phyloP scores from a whole-genome alignment of 1,139 yeast genomes.

The Geotrichum klebahnii region DNA sequence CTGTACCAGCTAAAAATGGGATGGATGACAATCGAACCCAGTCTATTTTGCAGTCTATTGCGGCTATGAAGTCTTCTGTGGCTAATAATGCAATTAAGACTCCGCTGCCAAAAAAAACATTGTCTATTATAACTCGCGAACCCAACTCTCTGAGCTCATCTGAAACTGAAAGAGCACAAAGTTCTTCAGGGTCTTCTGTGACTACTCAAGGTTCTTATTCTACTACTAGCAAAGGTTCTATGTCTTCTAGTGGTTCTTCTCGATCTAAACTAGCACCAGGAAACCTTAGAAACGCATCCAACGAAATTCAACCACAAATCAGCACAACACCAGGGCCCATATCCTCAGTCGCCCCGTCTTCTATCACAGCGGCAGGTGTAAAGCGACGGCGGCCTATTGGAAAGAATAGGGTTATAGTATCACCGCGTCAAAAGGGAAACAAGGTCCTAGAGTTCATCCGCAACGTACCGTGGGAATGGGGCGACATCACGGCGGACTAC shows the following conservation, averaged over 20 bases:
- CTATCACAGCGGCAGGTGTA: slow-evolving; percentile 5
- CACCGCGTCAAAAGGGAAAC: slow-evolving; percentile 56
- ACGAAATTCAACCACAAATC: not conserved
- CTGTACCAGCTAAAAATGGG: not conserved
- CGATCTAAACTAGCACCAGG: slow-evolving; percentile 10
- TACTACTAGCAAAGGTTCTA: too few relatives aligned
- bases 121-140: not conserved
- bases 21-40: slow-evolving; percentile 13
- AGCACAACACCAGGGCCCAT: not conserved
- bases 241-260: slow-evolving; percentile 2
- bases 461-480: slow-evolving; percentile 49
- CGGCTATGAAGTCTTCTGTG: slow-evolving; percentile 8
- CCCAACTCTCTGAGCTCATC: not conserved
- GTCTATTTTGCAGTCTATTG: slow-evolving; percentile 9
- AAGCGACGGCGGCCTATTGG: slow-evolving; percentile 24
- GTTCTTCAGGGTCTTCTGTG: too few relatives aligned
- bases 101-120: slow-evolving; percentile 5
- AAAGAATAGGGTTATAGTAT: slow-evolving; percentile 43
- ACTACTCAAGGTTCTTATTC: too few relatives aligned
- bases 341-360: not conserved
- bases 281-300: slow-evolving; percentile 8
- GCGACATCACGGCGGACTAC: slow-evolving; percentile 48
- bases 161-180: too few relatives aligned
- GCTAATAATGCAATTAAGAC: not conserved
- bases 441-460: slow-evolving; percentile 51